phyloP scores from a whole-genome alignment of 352 stramenopile genomes.

The Globisporangium perplexum region DNA sequence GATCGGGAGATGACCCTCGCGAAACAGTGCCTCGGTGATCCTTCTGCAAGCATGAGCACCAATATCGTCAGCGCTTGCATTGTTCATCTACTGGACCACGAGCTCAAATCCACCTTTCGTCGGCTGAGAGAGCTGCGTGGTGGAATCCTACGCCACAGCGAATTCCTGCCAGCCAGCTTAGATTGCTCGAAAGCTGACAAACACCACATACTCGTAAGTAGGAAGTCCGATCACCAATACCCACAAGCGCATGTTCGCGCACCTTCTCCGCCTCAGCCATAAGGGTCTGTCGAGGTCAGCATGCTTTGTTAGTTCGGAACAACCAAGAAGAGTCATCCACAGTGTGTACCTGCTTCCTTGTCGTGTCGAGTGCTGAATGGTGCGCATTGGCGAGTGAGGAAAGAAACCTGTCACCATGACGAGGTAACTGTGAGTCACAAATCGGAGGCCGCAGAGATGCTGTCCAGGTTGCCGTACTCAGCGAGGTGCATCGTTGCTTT shows the following conservation, averaged over 20 bases:
- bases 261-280: slow-evolving; percentile 8
- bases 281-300: background rate
- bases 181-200: slow-evolving; percentile 8
- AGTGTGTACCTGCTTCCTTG: slow-evolving; percentile 7
- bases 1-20: slow-evolving; percentile 17
- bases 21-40: slow-evolving; percentile 26
- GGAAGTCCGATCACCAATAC: background rate
- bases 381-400: background rate
- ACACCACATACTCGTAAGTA: background rate
- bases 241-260: background rate
- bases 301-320: background rate
- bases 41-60: slow-evolving; percentile 8
- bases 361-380: background rate
- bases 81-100: background rate
- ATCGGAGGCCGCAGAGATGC: background rate
- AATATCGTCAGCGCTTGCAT: background rate
- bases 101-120: slow-evolving; percentile 18
- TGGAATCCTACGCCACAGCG: slow-evolving; percentile 28
- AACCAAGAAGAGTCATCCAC: background rate
- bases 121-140: slow-evolving; percentile 21
- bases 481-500: slow-evolving; percentile 23
- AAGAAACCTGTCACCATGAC: slow-evolving; percentile 1
- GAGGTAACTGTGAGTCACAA: background rate
- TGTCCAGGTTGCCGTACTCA: slow-evolving; percentile 4
- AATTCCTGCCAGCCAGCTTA: slow-evolving; percentile 9